phyloP scores from a whole-genome alignment of 2,329 filamentous ascomycete genomes.

The Pseudodiploospora longispora region DNA sequence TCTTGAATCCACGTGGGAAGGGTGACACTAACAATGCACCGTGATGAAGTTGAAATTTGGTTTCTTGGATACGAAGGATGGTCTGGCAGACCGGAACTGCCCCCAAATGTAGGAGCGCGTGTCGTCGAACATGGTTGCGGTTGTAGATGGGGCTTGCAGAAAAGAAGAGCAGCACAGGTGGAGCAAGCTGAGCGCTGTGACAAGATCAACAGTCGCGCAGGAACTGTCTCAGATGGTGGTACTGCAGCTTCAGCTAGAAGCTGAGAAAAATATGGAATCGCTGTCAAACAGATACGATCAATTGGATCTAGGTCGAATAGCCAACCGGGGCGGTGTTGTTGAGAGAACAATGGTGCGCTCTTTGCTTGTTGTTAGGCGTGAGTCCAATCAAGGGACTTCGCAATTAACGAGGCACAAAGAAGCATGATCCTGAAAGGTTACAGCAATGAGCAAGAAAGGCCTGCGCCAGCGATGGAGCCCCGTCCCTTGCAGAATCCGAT shows the following conservation, averaged over 20 bases:
- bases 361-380: conserved; percentile 10
- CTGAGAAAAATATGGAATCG: too few species aligned
- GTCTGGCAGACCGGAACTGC: conserved; percentile 43
- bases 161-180: too few species aligned
- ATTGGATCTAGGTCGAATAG: too few species aligned
- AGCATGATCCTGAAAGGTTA: conserved; percentile 11
- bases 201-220: too few species aligned
- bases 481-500: too few species aligned
- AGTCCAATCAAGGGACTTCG: conserved; percentile 18
- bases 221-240: too few species aligned
- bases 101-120: conserved; percentile 27
- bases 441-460: too few species aligned
- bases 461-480: too few species aligned
- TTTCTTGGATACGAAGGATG: conserved; percentile 49
- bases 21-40: conserved; percentile 56
- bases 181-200: too few species aligned
- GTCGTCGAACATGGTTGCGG: conserved; percentile 23
- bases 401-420: conserved; percentile 9
- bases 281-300: too few species aligned
- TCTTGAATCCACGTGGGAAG: not conserved
- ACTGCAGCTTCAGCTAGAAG: too few species aligned
- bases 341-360: not conserved
- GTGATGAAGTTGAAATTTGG: conserved; percentile 77
- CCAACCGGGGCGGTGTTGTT: not conserved
- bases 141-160: conserved; percentile 1